phyloP scores from a whole-genome alignment of 306 rosid species.

The Arachis stenosperma region DNA sequence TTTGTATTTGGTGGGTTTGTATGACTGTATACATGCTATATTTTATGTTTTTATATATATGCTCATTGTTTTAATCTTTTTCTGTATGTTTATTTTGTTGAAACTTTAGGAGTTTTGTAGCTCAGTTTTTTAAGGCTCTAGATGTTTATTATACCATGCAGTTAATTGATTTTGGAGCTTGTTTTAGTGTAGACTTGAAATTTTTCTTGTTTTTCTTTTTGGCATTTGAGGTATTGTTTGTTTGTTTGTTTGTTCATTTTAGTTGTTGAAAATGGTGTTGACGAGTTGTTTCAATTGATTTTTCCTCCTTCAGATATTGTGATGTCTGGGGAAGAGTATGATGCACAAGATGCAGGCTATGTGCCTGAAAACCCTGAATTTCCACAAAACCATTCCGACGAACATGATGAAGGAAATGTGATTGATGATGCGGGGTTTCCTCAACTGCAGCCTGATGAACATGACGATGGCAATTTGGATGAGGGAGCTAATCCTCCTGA shows the following conservation, averaged over 20 bases:
- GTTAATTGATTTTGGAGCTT: constrained; percentile 24
- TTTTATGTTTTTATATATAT: not conserved
- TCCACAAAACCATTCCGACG: constrained; percentile 44
- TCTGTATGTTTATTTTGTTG: not conserved
- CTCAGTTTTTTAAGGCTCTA: constrained; percentile 11
- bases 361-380: constrained; percentile 52
- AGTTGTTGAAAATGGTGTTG: constrained; percentile 22
- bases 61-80: not conserved
- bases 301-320: constrained; percentile 14
- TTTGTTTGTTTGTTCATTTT: not conserved
- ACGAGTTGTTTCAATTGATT: constrained; percentile 23
- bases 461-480: constrained; percentile 38
- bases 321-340: constrained; percentile 56
- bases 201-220: not conserved
- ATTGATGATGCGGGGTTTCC: constrained; percentile 48
- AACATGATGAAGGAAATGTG: constrained; percentile 47
- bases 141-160: not conserved
- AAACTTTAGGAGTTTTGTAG: not conserved
- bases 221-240: not conserved
- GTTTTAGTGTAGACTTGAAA: not conserved
- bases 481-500: constrained; percentile 41
- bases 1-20: not conserved
- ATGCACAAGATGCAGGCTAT: constrained; percentile 53
- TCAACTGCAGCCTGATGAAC: constrained; percentile 45
- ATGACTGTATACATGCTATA: constrained; percentile 10